These are phyloP conservation scores for Colletotrichum brevisporum DNA, from an alignment of 2,329 filamentous ascomycete species.

Conservation along the genomic window DNA sequence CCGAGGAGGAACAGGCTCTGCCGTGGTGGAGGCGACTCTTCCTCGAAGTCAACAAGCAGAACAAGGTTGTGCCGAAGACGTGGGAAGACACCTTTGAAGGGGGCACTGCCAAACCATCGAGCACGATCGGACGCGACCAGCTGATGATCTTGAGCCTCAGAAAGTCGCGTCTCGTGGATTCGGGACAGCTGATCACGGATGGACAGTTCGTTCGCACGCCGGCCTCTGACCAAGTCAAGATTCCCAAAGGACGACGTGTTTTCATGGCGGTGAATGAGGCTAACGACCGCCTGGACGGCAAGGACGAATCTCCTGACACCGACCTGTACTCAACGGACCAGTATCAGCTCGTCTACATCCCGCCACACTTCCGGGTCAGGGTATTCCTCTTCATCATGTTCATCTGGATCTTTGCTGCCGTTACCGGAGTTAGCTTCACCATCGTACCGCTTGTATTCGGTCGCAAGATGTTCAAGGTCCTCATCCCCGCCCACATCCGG, in stretches of 20 bases:
- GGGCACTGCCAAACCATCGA: constrained; percentile 59
- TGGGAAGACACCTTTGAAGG: constrained; percentile 71
- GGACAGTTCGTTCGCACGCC: constrained; percentile 93
- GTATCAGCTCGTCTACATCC: constrained; percentile 83
- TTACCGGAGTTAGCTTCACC: constrained; percentile 87
- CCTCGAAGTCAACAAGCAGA: constrained; percentile 59
- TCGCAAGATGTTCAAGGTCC: constrained; percentile 79
- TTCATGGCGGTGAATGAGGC: constrained; percentile 83
- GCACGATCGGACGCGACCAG: constrained; percentile 53
- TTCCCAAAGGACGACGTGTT: constrained; percentile 85
- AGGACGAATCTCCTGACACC: constrained; percentile 66
- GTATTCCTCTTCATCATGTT: constrained; percentile 89
- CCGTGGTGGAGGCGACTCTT: constrained; percentile 60
- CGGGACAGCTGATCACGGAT: constrained; percentile 73
- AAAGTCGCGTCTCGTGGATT: constrained; percentile 62
- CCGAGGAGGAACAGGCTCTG: constrained; percentile 46
- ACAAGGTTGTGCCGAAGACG: constrained; percentile 64
- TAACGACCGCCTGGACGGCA: constrained; percentile 75
- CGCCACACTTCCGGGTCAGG: constrained; percentile 85
- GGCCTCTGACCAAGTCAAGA: constrained; percentile 93
- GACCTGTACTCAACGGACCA: constrained; percentile 70
- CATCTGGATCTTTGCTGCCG: constrained; percentile 94
- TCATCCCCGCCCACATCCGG: constrained; percentile 79
- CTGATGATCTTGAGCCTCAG: constrained; percentile 53
- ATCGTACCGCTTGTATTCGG: constrained; percentile 90